Conservation (phyloP, 2,329 filamentous ascomycete genomes). For the Aureobasidium uvarum region DNA sequence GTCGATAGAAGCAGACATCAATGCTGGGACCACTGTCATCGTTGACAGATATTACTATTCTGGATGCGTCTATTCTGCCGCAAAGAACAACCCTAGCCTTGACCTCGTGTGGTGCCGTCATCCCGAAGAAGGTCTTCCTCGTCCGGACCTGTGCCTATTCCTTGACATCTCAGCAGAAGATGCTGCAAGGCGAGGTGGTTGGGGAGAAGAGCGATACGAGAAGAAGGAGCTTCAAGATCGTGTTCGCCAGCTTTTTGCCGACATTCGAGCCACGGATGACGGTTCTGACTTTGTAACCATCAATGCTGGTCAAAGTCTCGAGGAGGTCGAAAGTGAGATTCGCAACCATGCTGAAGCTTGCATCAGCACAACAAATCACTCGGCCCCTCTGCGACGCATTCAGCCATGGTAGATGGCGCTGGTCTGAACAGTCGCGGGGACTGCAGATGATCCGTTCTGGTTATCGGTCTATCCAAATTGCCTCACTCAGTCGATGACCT, state of each 20-base stretch:
- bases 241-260: slow-evolving; percentile 71
- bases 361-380: slow-evolving; percentile 24
- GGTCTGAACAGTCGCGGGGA: no score
- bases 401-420: slow-evolving; percentile 22
- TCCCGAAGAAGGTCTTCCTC: slow-evolving; percentile 81
- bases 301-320: slow-evolving; percentile 54
- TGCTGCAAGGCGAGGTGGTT: slow-evolving; percentile 76
- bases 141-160: slow-evolving; percentile 84
- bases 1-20: slow-evolving; percentile 49
- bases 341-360: slow-evolving; percentile 31
- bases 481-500: slow-evolving; percentile 37
- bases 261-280: slow-evolving; percentile 50
- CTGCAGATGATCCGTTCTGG: neutral
- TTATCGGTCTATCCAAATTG: no score
- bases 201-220: slow-evolving; percentile 87
- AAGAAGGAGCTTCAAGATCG: slow-evolving; percentile 74
- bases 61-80: slow-evolving; percentile 87
- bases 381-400: slow-evolving; percentile 24
- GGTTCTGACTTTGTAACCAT: slow-evolving; percentile 54
- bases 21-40: slow-evolving; percentile 69
- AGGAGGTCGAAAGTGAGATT: slow-evolving; percentile 50
- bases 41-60: slow-evolving; percentile 95
- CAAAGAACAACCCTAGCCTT: slow-evolving; percentile 72
- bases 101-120: slow-evolving; percentile 75
- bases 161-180: slow-evolving; percentile 74